Evolutionary conservation across 1,284 basidiomycete genomes (phyloP).

Genomic region (Taiwanofungus camphoratus): DNA sequence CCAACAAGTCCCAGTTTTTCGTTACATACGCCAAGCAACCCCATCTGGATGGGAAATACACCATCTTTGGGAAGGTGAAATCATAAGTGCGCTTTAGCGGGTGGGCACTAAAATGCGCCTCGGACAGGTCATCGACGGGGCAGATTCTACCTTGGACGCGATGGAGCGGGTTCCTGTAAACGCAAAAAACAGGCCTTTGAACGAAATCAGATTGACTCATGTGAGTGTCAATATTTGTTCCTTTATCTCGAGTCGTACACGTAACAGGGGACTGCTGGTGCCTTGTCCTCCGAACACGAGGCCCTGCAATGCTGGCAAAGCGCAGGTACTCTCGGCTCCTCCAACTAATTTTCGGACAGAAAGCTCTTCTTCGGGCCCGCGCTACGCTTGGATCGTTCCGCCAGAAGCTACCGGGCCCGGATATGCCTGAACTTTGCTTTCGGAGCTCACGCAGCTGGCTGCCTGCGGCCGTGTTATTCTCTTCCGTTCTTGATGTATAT

Average conservation of each 20-base stretch:
- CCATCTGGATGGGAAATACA: slow-evolving; percentile 92
- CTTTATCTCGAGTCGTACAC: background rate
- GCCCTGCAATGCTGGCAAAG: background rate
- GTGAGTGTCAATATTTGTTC: slow-evolving; percentile 43
- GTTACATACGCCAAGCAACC: slow-evolving; percentile 89
- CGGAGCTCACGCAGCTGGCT: too few species aligned
- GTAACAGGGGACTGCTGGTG: slow-evolving; percentile 1
- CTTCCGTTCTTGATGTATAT: background rate
- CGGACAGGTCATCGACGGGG: slow-evolving; percentile 80
- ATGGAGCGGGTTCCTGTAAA: slow-evolving; percentile 91
- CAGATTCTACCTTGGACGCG: slow-evolving; percentile 81
- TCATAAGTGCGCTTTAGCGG: background rate
- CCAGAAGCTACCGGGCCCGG: too few species aligned
- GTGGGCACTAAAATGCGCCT: background rate
- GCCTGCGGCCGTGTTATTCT: too few species aligned
- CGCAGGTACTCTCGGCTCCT: too few species aligned
- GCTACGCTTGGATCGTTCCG: too few species aligned
- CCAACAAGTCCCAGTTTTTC: slow-evolving; percentile 95
- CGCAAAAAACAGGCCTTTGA: slow-evolving; percentile 83
- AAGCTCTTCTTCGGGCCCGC: too few species aligned
- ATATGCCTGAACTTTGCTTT: too few species aligned
- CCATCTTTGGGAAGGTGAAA: slow-evolving; percentile 74
- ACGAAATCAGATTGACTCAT: slow-evolving; percentile 76
- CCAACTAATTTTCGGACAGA: too few species aligned
- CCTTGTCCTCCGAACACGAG: background rate